Base-by-base conservation (phyloP, 2,329 filamentous ascomycete species). In the Botrytis galanthina region DNA sequence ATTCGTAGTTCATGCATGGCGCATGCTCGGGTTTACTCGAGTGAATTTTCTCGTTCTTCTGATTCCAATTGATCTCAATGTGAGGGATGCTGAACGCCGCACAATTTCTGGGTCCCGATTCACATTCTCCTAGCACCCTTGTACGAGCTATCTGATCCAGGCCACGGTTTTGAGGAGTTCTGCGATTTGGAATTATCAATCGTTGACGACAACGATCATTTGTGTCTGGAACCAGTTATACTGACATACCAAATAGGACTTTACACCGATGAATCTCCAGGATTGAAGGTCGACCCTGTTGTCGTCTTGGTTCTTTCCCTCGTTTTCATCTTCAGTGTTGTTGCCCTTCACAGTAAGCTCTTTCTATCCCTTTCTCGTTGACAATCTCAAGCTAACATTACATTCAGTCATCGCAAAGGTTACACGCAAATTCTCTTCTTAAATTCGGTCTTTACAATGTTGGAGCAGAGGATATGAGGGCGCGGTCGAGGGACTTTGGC, bases 321-420 rank as follows among this genome's bases (percentile, higher is more conserved):
- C 80, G 96, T 97, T 76, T 99, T 99, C 85, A 99, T 99, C 84
- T 98, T 99, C 87, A 96, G 93, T 81, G 96, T 99, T 82, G 96
- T 99, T 81, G 95, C 94, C 79, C 88, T 99, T 82, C 96, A 99
- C 86, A 94, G 96, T 98, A 90, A 80, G 93, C 66, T 42, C 46
- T 44, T 32, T 26, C 35, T 20, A 51, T 37, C 70, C 61, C 22
- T n/a, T 35, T 37, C 37, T 54, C 35, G 5, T n/a, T 51, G 32
- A 54, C 39, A 29, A 46, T 39, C 22, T 32, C 32, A 54, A 22
- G 74, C 72, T 73, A 74, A 60, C 35, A 22, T 63, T 32, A 29
- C 29, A 26, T 71, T 14, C 77, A 98, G 95, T 98, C 83, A 96
- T 98, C 83, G 95, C 95, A 83, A 98, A 98, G 88, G 86, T 98